Conservation (phyloP, 2,329 filamentous ascomycete species). For the Fusarium graminum region DNA sequence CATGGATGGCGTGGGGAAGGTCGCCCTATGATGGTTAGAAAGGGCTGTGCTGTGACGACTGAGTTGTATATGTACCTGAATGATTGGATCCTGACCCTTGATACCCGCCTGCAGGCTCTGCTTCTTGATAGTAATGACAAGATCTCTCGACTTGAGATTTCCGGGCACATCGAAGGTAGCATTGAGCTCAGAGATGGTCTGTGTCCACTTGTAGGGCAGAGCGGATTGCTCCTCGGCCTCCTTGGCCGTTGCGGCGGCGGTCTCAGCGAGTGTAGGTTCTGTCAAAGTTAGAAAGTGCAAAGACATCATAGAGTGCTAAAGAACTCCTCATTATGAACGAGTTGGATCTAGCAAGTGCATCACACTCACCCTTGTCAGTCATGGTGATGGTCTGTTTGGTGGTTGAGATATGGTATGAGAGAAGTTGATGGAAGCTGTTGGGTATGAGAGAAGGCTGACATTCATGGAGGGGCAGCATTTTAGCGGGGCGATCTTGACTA, state of each 20-base stretch:
- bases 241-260: slow-evolving; percentile 72
- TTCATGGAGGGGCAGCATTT: slow-evolving; percentile 44
- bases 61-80: slow-evolving; percentile 70
- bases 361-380: slow-evolving; percentile 54
- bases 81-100: slow-evolving; percentile 88
- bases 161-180: slow-evolving; percentile 81
- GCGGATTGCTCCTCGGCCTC: slow-evolving; percentile 89
- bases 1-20: slow-evolving; percentile 81
- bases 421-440: slow-evolving; percentile 43
- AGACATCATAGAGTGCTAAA: not conserved
- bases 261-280: slow-evolving; percentile 69
- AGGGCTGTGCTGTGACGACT: not conserved
- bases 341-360: slow-evolving; percentile 42
- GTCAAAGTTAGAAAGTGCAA: slow-evolving; percentile 8
- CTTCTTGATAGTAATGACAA: slow-evolving; percentile 87
- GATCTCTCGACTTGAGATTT: slow-evolving; percentile 86
- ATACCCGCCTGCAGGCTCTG: slow-evolving; percentile 81
- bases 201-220: slow-evolving; percentile 97
- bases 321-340: not conserved
- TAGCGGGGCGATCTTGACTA: not conserved
- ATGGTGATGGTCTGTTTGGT: slow-evolving; percentile 48
- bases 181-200: slow-evolving; percentile 91
- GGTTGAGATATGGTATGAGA: slow-evolving; percentile 20
- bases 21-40: slow-evolving; percentile 72
- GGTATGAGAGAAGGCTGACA: slow-evolving; percentile 50